Evolutionary conservation across 1,284 basidiomycete species (phyloP), one percentile per base, ranked within the genome.

Genomic region (Salmacisia buchloeana): DNA sequence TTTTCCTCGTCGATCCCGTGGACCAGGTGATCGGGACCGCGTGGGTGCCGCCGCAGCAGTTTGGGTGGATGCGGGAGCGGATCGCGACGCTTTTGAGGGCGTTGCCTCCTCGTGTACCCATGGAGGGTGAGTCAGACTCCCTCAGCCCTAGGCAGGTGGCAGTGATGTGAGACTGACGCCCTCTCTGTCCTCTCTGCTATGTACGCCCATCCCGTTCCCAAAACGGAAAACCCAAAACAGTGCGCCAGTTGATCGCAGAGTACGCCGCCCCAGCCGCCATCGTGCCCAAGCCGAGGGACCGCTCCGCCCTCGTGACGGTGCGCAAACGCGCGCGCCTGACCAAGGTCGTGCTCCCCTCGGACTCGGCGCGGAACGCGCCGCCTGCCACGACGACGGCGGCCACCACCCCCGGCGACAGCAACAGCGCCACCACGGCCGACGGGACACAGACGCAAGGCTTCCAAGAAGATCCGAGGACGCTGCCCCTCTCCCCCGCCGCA

Each of bases 1-100:
- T 85, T 25, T 85, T 84, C 75, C 80, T 86, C 18, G 83, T 85
- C 43, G 83, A 85, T 70, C 83, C 85, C 0, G 76, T 82, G 58
- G 73, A 81, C 21, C 73, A 38, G 2, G 58, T 82, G n/a, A 80
- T 82, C 31, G 83, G 82, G 0, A 83, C 83, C 0, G 80, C 73
- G 2, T 68, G 82, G 61, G 80, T 85, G 1, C 82, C 83, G 1
- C 82, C 81, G 18, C 84, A 84, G 69, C 70, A 70, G 46, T 38
- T 29, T 83, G 82, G 31, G 7, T 60, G 59, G 59, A 60, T 60
- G 49, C 27, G 29, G 3, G 34, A 12, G 27, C 34, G 34, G 29
- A 33, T 18, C 29, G 27, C n/a, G 3, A 13, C 31, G 3, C 15
- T 54, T 3, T 31, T 33, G 13, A 29, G 18, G 18, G 31, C 49